phyloP scores from a whole-genome alignment of 345 rosid genomes.

The Pistacia integerrima region DNA sequence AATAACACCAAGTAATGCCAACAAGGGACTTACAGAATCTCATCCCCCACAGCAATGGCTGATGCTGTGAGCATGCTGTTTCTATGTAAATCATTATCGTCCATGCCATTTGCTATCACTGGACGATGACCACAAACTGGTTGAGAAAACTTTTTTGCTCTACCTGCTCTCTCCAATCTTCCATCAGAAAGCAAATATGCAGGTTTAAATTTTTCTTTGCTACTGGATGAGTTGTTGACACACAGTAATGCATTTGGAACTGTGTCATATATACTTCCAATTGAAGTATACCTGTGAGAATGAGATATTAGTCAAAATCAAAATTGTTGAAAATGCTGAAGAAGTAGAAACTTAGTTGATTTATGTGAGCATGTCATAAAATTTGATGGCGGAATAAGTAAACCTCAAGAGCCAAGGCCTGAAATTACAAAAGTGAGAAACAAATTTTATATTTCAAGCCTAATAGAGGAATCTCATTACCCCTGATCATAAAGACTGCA shows the following conservation, averaged over 20 bases:
- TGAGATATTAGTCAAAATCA: constrained; percentile 9
- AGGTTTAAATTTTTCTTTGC: constrained; percentile 74
- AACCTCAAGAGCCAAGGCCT: not conserved
- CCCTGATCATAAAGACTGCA: constrained; percentile 98
- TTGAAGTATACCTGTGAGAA: constrained; percentile 80
- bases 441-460: constrained; percentile 19
- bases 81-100: constrained; percentile 36
- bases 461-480: constrained; percentile 43
- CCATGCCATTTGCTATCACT: constrained; percentile 39
- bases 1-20: constrained; percentile 17
- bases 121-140: constrained; percentile 22
- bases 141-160: constrained; percentile 60
- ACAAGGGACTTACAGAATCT: constrained; percentile 90
- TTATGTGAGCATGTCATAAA: not conserved
- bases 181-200: constrained; percentile 97
- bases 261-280: constrained; percentile 93
- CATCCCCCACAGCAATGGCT: constrained; percentile 86
- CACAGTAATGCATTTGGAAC: constrained; percentile 79
- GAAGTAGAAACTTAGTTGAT: not conserved
- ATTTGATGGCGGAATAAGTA: constrained; percentile 3
- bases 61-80: constrained; percentile 62
- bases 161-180: constrained; percentile 97
- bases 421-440: constrained; percentile 15
- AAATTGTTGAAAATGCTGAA: constrained; percentile 7
- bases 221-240: constrained; percentile 41